Evolutionary conservation across 2,329 filamentous ascomycete species (phyloP).

Genomic region (Tolypocladium nubicola): DNA sequence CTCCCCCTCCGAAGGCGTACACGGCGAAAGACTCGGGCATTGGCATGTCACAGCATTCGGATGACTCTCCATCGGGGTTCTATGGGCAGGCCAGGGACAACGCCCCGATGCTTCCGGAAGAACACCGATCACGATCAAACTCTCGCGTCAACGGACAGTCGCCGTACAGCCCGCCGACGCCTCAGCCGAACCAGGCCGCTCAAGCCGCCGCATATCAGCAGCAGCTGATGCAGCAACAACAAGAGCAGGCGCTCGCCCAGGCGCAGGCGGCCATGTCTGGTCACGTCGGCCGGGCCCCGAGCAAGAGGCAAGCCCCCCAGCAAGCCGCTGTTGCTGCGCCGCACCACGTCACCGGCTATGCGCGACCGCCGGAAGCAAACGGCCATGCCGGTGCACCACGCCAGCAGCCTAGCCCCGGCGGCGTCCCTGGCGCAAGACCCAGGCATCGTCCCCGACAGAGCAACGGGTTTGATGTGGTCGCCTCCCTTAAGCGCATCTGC

Average conservation of each 20-base stretch:
- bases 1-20: constrained; percentile 40
- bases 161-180: constrained; percentile 36
- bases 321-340: constrained; percentile 12
- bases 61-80: constrained; percentile 39
- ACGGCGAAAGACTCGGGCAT: constrained; percentile 52
- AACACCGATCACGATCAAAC: constrained; percentile 58
- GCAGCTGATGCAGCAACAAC: constrained; percentile 66
- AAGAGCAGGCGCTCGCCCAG: constrained; percentile 72
- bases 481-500: constrained; percentile 79
- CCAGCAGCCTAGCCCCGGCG: constrained; percentile 23
- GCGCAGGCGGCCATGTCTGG: constrained; percentile 67
- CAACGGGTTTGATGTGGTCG: constrained; percentile 70
- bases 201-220: constrained; percentile 46
- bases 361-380: constrained; percentile 17
- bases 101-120: constrained; percentile 52
- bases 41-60: constrained; percentile 46
- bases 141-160: constrained; percentile 48
- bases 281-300: constrained; percentile 61
- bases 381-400: constrained; percentile 22
- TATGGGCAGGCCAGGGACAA: constrained; percentile 42
- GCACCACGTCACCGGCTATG: constrained; percentile 16
- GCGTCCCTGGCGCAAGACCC: constrained; percentile 49
- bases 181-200: constrained; percentile 20
- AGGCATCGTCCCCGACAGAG: constrained; percentile 72
- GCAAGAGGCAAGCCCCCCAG: constrained; percentile 49